These are phyloP conservation scores for Sapria himalayana DNA, from an alignment of 345 rosid genomes.

Conservation along the genomic window DNA sequence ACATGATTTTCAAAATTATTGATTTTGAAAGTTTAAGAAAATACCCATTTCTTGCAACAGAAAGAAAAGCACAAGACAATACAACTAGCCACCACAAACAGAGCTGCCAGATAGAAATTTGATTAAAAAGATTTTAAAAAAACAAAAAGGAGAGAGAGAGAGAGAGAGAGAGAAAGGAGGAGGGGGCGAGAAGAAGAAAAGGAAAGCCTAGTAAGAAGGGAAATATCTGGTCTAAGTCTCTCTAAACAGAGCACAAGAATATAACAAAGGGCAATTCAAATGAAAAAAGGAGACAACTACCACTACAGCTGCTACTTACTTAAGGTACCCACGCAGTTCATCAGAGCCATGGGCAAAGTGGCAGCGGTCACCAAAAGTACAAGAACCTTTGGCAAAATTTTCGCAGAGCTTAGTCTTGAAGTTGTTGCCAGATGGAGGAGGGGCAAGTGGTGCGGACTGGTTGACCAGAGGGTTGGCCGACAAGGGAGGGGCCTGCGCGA, in stretches of 20 bases:
- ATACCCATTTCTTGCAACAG: no score
- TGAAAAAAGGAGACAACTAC: no score
- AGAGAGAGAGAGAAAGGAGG: background rate
- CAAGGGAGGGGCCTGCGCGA: conserved; percentile 23
- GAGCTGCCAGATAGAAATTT: background rate
- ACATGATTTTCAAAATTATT: no score
- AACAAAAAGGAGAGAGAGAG: background rate
- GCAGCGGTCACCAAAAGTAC: conserved; percentile 75
- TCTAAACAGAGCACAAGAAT: background rate
- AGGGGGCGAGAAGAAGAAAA: background rate
- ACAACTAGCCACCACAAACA: no score
- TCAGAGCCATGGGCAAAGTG: conserved; percentile 82
- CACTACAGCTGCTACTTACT: no score
- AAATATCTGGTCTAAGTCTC: background rate
- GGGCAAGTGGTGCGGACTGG: conserved; percentile 8
- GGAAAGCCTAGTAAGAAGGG: background rate
- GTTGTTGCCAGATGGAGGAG: no score
- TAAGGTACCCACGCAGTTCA: conserved; percentile 38
- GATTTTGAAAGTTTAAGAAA: no score
- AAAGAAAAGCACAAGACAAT: no score
- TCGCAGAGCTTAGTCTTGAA: conserved; percentile 78
- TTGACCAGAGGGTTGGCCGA: conserved; percentile 12
- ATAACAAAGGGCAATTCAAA: no score
- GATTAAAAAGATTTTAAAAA: no score
- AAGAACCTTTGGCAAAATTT: conserved; percentile 48